These are phyloP conservation scores for Neoboletus brunneissimus DNA, from an alignment of 768 basidiomycete species.

Conservation along the genomic window DNA sequence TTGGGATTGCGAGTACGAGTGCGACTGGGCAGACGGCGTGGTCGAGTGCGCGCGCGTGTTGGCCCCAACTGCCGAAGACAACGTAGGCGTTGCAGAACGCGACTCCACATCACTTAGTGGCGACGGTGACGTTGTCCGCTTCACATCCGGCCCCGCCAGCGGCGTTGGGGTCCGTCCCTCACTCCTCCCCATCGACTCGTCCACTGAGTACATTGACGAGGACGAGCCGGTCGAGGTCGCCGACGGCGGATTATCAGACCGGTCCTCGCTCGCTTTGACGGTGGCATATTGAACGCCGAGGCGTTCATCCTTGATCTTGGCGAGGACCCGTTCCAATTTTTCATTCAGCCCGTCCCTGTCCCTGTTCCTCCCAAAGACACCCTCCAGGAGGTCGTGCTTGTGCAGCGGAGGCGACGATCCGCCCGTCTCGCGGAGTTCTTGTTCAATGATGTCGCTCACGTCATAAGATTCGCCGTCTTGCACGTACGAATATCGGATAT, in stretches of 20 bases:
- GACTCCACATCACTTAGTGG: slow-evolving; percentile 18
- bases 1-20: slow-evolving; percentile 25
- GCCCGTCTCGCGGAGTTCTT: slow-evolving; percentile 69
- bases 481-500: slow-evolving; percentile 91
- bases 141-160: slow-evolving; percentile 11
- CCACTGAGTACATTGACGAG: slow-evolving; percentile 59
- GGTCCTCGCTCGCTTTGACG: slow-evolving; percentile 6
- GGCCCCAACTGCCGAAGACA: slow-evolving; percentile 5
- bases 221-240: slow-evolving; percentile 31
- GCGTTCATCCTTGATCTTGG: slow-evolving; percentile 69
- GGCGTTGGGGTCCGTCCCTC: slow-evolving; percentile 34
- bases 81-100: slow-evolving; percentile 30
- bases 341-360: slow-evolving; percentile 64
- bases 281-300: slow-evolving; percentile 33
- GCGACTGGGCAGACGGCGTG: slow-evolving; percentile 25
- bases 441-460: slow-evolving; percentile 89
- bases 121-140: slow-evolving; percentile 22
- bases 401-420: slow-evolving; percentile 22
- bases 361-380: slow-evolving; percentile 55
- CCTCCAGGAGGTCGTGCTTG: slow-evolving; percentile 65
- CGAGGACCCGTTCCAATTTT: slow-evolving; percentile 70
- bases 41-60: slow-evolving; percentile 23
- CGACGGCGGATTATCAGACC: slow-evolving; percentile 27
- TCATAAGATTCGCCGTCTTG: slow-evolving; percentile 91
- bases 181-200: slow-evolving; percentile 29